phyloP scores from a whole-genome alignment of 1,284 basidiomycete genomes.

The Ceratobasidium sp. region DNA sequence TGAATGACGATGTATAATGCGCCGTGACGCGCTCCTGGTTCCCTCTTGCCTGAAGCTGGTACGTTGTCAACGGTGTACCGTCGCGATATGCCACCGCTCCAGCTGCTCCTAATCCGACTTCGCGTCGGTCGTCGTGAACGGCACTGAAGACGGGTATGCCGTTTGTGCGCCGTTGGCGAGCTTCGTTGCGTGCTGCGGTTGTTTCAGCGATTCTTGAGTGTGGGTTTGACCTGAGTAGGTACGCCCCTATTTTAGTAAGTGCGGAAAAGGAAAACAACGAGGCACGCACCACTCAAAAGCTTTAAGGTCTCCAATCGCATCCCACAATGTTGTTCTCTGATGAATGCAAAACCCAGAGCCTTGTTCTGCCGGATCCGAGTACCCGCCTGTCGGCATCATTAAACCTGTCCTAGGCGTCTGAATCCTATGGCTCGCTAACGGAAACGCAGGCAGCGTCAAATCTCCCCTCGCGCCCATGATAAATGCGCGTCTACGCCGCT shows the following conservation, averaged over 20 bases:
- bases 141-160: conserved; percentile 11
- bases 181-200: conserved; percentile 4
- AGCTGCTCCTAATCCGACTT: conserved; percentile 8
- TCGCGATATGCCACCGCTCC: conserved; percentile 10
- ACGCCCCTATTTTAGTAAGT: neutral
- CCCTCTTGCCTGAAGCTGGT: conserved; percentile 14
- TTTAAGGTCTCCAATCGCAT: conserved; percentile 30
- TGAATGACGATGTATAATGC: conserved; percentile 40
- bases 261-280: neutral
- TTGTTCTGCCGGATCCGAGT: conserved; percentile 6
- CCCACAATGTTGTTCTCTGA: conserved; percentile 17
- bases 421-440: conserved; percentile 74
- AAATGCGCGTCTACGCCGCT: conserved; percentile 74
- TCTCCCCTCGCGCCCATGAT: conserved; percentile 68
- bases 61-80: conserved; percentile 4
- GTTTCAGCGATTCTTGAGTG: neutral
- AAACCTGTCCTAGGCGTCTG: conserved; percentile 51
- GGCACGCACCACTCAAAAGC: conserved; percentile 34
- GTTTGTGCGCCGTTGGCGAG: conserved; percentile 4
- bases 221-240: conserved; percentile 17
- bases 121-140: conserved; percentile 12
- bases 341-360: conserved; percentile 15
- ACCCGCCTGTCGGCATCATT: conserved; percentile 14
- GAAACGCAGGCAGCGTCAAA: conserved; percentile 67
- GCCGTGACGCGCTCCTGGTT: neutral